phyloP scores from a whole-genome alignment of 345 rosid genomes.

The Camelina laxa region DNA sequence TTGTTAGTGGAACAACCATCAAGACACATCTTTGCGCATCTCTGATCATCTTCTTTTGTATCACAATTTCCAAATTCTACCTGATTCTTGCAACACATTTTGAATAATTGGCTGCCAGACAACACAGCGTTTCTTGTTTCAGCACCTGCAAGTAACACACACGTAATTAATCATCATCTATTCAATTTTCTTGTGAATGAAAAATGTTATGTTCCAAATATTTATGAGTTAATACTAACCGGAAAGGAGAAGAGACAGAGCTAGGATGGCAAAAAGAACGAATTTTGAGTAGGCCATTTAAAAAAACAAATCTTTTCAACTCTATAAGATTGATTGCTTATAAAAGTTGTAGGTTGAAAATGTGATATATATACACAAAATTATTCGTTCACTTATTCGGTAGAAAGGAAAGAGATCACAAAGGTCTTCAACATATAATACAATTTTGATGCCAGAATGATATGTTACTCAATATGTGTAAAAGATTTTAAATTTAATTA shows the following conservation, averaged over 20 bases:
- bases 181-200: not conserved
- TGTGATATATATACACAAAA: slow-evolving; percentile 10
- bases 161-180: not conserved
- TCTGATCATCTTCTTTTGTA: not conserved
- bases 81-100: not conserved
- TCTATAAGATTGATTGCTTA: not conserved
- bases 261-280: slow-evolving; percentile 27
- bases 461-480: too few relatives aligned
- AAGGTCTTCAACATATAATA: too few relatives aligned
- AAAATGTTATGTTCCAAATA: not conserved
- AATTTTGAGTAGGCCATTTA: slow-evolving; percentile 23
- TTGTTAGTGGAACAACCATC: slow-evolving; percentile 12
- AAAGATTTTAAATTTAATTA: too few relatives aligned
- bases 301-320: not conserved
- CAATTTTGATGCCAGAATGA: too few relatives aligned
- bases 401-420: not conserved
- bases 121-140: slow-evolving; percentile 10
- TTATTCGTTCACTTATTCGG: slow-evolving; percentile 5
- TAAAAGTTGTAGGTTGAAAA: not conserved
- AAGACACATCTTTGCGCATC: slow-evolving; percentile 12
- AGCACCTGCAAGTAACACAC: slow-evolving; percentile 21
- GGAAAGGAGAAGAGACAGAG: slow-evolving; percentile 29
- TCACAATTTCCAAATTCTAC: slow-evolving; percentile 15
- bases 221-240: slow-evolving; percentile 7
- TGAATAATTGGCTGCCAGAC: not conserved